Evolutionary conservation across 1,284 basidiomycete species (phyloP).

Genomic region (Sporisorium graminicola): DNA sequence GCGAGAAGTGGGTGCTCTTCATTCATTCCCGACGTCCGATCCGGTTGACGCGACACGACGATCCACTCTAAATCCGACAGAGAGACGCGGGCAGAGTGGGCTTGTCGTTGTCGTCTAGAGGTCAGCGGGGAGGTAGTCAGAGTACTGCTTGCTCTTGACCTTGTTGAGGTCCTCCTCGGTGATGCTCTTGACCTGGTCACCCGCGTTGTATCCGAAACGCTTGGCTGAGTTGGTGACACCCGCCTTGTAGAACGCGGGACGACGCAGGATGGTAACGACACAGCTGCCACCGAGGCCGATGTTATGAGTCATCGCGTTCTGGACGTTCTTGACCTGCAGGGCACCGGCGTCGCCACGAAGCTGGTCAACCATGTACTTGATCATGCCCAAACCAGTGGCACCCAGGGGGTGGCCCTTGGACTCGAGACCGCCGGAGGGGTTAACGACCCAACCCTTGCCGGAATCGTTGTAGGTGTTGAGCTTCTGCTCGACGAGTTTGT

Average conservation of each 20-base stretch:
- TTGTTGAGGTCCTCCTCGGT: constrained; percentile 61
- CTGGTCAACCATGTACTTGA: constrained; percentile 83
- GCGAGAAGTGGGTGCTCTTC: background rate
- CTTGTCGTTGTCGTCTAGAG: constrained; percentile 8
- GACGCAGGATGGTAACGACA: constrained; percentile 57
- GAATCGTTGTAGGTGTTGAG: constrained; percentile 79
- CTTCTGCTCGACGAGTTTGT: constrained; percentile 80
- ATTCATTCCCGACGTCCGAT: constrained; percentile 4
- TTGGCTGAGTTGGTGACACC: constrained; percentile 52
- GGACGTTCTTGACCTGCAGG: constrained; percentile 78
- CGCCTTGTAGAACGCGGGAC: constrained; percentile 58
- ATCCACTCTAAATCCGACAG: background rate
- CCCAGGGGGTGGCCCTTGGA: constrained; percentile 84
- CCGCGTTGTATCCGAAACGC: constrained; percentile 64
- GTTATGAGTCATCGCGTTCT: constrained; percentile 85
- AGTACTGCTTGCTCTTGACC: constrained; percentile 62
- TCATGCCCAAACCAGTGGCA: constrained; percentile 87
- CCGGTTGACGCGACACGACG: background rate
- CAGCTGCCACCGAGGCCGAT: constrained; percentile 78
- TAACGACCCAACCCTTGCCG: constrained; percentile 83
- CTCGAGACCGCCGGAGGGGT: constrained; percentile 85
- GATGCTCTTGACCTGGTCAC: constrained; percentile 53
- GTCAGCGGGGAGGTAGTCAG: constrained; percentile 57
- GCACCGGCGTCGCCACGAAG: constrained; percentile 68
- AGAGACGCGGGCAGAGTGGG: background rate